Percentiles rank a stretch among this genome's conserved stretches.
phyloP scores from a whole-genome alignment of 2,329 filamentous ascomycete genomes.

The Mariannaea elegans region DNA sequence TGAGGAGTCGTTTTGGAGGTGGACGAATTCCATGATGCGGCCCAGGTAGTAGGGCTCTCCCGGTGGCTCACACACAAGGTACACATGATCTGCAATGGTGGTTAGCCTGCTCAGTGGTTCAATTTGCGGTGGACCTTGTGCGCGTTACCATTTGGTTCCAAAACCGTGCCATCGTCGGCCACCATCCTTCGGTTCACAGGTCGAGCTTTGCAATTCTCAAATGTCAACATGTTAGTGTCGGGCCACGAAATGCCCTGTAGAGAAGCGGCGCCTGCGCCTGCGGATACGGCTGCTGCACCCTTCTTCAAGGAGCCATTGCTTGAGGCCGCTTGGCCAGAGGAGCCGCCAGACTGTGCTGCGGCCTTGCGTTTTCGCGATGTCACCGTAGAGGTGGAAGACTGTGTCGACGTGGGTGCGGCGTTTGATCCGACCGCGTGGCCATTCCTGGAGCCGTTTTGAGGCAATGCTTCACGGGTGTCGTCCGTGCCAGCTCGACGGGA shows the following conservation, averaged over 20 bases:
- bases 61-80: constrained; percentile 95
- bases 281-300: constrained; percentile 27
- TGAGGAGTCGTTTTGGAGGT: constrained; percentile 76
- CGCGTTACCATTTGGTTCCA: constrained; percentile 81
- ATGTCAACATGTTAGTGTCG: constrained; percentile 89
- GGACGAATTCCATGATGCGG: constrained; percentile 97
- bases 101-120: constrained; percentile 42
- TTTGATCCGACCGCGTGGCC: constrained; percentile 37
- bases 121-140: constrained; percentile 33
- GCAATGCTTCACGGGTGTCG: constrained; percentile 48
- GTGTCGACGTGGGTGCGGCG: constrained; percentile 53
- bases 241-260: constrained; percentile 54
- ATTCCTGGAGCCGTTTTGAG: constrained; percentile 51
- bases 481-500: constrained; percentile 55
- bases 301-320: constrained; percentile 37
- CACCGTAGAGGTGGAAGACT: constrained; percentile 56
- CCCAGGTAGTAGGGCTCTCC: constrained; percentile 98
- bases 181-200: constrained; percentile 81
- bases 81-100: constrained; percentile 74
- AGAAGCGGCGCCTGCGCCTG: constrained; percentile 39
- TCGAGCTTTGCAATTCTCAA: constrained; percentile 74
- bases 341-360: constrained; percentile 48
- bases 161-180: constrained; percentile 88
- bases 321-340: constrained; percentile 33
- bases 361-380: constrained; percentile 88